Evolutionary conservation across 2,329 filamentous ascomycete genomes (phyloP).

Genomic region (Cytospora chrysosperma): DNA sequence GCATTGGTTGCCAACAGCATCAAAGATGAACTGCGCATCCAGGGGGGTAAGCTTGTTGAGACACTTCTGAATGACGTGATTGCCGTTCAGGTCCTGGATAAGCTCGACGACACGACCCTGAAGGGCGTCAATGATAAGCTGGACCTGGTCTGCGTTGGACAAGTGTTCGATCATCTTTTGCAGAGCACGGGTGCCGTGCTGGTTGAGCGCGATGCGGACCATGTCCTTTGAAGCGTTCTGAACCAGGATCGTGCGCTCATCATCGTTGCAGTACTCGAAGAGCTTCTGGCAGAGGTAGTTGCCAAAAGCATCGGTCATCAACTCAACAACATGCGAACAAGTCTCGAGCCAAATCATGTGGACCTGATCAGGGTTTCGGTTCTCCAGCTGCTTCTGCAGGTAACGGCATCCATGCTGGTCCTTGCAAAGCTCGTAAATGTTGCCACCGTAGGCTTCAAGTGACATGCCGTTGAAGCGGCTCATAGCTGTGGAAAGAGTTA

Average conservation of each 20-base stretch:
- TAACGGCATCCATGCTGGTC: conserved; percentile 98
- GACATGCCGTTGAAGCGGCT: conserved; percentile 82
- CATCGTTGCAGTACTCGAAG: conserved; percentile 90
- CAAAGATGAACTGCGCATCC: conserved; percentile 95
- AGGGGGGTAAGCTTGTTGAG: conserved; percentile 84
- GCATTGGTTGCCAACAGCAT: conserved; percentile 84
- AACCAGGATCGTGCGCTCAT: conserved; percentile 90
- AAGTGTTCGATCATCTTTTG: conserved; percentile 99
- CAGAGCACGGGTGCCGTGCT: conserved; percentile 91
- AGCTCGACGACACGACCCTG: conserved; percentile 84
- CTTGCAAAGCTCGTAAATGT: conserved; percentile 90
- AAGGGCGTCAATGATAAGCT: conserved; percentile 83
- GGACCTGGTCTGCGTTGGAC: conserved; percentile 78
- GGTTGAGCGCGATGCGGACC: conserved; percentile 91
- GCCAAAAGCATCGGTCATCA: conserved; percentile 98
- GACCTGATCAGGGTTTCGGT: conserved; percentile 77
- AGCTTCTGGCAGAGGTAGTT: conserved; percentile 99
- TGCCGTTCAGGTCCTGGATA: conserved; percentile 96
- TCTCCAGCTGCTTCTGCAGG: conserved; percentile 95
- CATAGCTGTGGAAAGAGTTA: conserved; percentile 51
- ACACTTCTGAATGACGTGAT: conserved; percentile 99
- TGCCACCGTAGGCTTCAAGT: conserved; percentile 75
- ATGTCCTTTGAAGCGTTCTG: conserved; percentile 85
- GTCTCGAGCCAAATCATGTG: conserved; percentile 95
- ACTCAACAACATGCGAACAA: conserved; percentile 87